These are phyloP conservation scores for Fistulinella prunicolor DNA, from an alignment of 768 basidiomycete genomes.

Conservation along the genomic window DNA sequence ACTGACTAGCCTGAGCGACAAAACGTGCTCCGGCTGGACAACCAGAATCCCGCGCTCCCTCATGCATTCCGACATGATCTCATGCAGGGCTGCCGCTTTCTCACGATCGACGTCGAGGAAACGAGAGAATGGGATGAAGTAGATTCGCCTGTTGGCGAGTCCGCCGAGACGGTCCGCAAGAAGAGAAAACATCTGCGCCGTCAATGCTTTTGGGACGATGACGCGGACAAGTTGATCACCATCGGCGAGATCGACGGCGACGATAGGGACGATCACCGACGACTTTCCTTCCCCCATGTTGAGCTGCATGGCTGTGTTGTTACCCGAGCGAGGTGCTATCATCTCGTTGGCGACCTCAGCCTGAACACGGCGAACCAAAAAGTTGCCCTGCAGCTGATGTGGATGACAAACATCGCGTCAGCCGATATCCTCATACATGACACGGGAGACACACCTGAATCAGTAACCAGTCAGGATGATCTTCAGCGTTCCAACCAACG, in stretches of 20 bases:
- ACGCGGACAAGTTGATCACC: slow-evolving; percentile 28
- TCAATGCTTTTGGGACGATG: slow-evolving; percentile 24
- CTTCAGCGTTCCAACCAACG: slow-evolving; percentile 8
- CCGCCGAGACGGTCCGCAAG: slow-evolving; percentile 31
- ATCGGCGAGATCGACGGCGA: slow-evolving; percentile 24
- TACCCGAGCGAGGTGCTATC: slow-evolving; percentile 25
- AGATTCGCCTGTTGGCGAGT: slow-evolving; percentile 34
- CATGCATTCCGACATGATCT: slow-evolving; percentile 30
- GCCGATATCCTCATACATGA: not conserved
- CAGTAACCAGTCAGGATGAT: slow-evolving; percentile 2
- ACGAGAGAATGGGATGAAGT: slow-evolving; percentile 32
- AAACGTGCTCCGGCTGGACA: slow-evolving; percentile 26
- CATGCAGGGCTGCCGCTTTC: slow-evolving; percentile 11
- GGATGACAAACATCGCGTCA: too few relatives aligned
- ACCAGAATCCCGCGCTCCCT: slow-evolving; percentile 40
- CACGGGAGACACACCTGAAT: slow-evolving; percentile 32
- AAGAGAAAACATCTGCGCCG: slow-evolving; percentile 32
- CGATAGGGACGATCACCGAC: slow-evolving; percentile 37
- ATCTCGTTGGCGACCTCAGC: slow-evolving; percentile 29
- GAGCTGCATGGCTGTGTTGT: slow-evolving; percentile 44
- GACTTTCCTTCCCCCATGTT: slow-evolving; percentile 27
- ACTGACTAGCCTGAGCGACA: slow-evolving; percentile 12
- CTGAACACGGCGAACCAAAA: slow-evolving; percentile 12
- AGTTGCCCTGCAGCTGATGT: slow-evolving; percentile 37
- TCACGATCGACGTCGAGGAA: slow-evolving; percentile 19